Conservation (phyloP, 768 basidiomycete genomes). For the Tricholoma terreum region DNA sequence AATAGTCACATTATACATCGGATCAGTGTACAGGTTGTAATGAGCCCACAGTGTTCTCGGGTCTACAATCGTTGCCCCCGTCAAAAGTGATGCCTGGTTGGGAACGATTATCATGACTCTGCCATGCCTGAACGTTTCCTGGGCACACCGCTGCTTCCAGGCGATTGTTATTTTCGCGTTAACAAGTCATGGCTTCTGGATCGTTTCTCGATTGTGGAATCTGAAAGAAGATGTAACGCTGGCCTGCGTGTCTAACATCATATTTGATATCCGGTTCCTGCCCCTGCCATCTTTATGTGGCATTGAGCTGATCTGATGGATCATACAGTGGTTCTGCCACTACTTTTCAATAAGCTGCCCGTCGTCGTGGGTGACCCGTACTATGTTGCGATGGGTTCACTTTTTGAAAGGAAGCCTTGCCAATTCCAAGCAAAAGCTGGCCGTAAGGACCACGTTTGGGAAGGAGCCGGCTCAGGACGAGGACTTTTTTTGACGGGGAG, state of each 20-base stretch:
- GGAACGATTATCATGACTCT: constrained; percentile 2
- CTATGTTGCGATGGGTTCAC: too few relatives aligned
- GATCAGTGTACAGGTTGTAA: neutral
- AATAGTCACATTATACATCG: neutral
- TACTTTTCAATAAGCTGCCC: too few relatives aligned
- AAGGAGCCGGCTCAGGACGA: too few relatives aligned
- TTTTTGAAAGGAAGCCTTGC: too few relatives aligned
- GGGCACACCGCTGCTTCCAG: constrained; percentile 9
- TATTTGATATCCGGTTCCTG: neutral
- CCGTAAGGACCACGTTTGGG: too few relatives aligned
- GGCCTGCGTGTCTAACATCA: neutral
- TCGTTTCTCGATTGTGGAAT: constrained; percentile 1
- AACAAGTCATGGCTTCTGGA: constrained; percentile 4
- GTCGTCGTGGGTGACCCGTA: too few relatives aligned
- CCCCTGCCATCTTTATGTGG: neutral
- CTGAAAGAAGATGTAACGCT: neutral
- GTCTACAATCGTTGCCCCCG: neutral
- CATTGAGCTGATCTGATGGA: too few relatives aligned
- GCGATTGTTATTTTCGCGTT: constrained; percentile 8
- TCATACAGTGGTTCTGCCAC: too few relatives aligned
- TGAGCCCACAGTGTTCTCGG: neutral
- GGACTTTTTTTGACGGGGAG: too few relatives aligned
- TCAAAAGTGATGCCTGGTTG: neutral
- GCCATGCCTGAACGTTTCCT: constrained; percentile 6
- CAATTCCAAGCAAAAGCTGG: too few relatives aligned